phyloP scores from a whole-genome alignment of 78 protist species.

The Capsaspora owczarzaki region DNA sequence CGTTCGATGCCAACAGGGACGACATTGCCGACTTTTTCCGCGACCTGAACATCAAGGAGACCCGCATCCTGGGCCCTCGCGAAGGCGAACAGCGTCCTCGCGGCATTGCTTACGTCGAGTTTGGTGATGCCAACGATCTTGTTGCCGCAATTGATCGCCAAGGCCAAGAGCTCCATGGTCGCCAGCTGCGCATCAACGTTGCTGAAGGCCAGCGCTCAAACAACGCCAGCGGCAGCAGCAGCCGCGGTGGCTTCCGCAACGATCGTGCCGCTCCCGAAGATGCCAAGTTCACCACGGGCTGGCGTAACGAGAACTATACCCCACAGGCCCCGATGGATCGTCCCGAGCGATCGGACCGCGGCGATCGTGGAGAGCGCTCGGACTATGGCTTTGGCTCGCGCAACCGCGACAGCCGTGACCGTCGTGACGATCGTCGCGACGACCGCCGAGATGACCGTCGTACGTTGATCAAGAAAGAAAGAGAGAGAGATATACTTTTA shows the following conservation, averaged over 20 bases:
- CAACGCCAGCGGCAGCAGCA: no score
- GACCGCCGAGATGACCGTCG: not conserved
- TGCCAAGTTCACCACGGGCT: no score
- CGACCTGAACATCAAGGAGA: not conserved
- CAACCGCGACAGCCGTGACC: not conserved
- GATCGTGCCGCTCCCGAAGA: no score
- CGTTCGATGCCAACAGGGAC: not conserved
- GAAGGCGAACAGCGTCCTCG: not conserved
- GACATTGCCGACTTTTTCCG: conserved; percentile 1
- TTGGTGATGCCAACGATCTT: not conserved
- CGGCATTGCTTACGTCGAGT: conserved; percentile 34
- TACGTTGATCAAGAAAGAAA: no score
- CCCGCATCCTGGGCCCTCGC: not conserved
- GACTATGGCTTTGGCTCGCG: not conserved
- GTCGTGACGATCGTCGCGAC: not conserved
- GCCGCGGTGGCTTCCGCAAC: no score
- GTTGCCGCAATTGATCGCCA: not conserved
- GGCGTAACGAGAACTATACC: no score
- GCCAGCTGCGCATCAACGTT: conserved; percentile 9
- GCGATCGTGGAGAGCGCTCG: not conserved
- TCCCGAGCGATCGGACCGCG: no score
- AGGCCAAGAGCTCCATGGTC: not conserved
- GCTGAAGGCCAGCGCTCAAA: not conserved
- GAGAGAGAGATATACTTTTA: no score
- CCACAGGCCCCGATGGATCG: no score